phyloP scores from a whole-genome alignment of 106 monocot genomes.

The Amphibolis antarctica region DNA sequence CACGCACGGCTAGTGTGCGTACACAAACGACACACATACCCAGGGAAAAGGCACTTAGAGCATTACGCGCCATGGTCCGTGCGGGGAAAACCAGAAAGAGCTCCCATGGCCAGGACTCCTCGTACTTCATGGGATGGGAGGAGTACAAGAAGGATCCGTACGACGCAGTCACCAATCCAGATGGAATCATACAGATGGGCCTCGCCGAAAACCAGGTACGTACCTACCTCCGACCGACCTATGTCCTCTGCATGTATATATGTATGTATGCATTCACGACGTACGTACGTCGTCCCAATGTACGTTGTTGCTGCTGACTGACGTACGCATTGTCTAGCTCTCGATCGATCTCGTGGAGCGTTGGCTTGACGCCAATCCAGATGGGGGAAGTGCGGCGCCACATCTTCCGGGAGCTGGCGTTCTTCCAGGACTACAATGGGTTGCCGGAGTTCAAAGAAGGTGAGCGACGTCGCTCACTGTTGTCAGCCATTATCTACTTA shows the following conservation, averaged over 20 bases:
- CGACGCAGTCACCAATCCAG: conserved; percentile 37
- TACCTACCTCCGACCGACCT: too few relatives aligned
- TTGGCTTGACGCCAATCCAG: conserved; percentile 55
- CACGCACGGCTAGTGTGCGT: too few relatives aligned
- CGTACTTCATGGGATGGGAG: conserved; percentile 80
- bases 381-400: conserved; percentile 25
- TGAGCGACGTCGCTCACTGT: conserved; percentile 15
- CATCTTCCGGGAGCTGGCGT: conserved; percentile 65
- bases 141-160: conserved; percentile 78
- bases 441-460: conserved; percentile 68
- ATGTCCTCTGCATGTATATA: too few relatives aligned
- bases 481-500: background rate
- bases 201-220: conserved; percentile 89
- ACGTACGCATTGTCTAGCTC: too few relatives aligned
- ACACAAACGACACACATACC: too few relatives aligned
- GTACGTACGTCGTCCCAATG: too few relatives aligned
- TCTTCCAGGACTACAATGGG: conserved; percentile 92
- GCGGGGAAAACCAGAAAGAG: background rate
- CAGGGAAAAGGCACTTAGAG: too few relatives aligned
- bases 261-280: too few relatives aligned
- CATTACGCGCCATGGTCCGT: background rate
- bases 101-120: conserved; percentile 68
- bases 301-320: too few relatives aligned
- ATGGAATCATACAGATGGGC: conserved; percentile 90
- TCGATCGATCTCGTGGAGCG: conserved; percentile 76